These are phyloP conservation scores for Rosellinia necatrix DNA, from an alignment of 2,329 filamentous ascomycete species.

Conservation along the genomic window DNA sequence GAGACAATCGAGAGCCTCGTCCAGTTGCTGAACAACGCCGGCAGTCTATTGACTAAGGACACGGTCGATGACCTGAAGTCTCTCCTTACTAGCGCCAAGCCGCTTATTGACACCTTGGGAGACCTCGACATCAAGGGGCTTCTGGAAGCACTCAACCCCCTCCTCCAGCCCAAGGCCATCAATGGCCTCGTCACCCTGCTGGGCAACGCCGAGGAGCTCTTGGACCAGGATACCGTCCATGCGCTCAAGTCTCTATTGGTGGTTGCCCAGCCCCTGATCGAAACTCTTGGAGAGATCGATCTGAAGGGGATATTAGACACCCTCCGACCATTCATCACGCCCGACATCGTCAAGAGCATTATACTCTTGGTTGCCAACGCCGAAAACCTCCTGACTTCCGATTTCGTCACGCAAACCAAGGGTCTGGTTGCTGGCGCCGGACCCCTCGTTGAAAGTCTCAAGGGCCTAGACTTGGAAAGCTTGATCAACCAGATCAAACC, in stretches of 20 bases:
- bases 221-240: conserved; percentile 37
- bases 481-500: conserved; percentile 32
- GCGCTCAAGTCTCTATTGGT: conserved; percentile 37
- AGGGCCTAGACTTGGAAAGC: conserved; percentile 40
- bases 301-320: conserved; percentile 42
- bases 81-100: conserved; percentile 18
- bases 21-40: conserved; percentile 24
- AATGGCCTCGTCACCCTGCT: conserved; percentile 39
- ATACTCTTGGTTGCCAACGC: conserved; percentile 44
- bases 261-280: conserved; percentile 42
- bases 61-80: conserved; percentile 26
- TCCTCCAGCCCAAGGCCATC: conserved; percentile 41
- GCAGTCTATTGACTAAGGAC: conserved; percentile 22
- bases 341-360: conserved; percentile 37
- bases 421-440: conserved; percentile 33
- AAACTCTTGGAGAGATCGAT: conserved; percentile 41
- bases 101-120: conserved; percentile 21
- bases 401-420: conserved; percentile 36
- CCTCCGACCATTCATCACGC: conserved; percentile 42
- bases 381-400: conserved; percentile 42
- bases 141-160: conserved; percentile 42
- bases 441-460: conserved; percentile 41
- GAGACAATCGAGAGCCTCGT: conserved; percentile 26
- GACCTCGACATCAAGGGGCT: conserved; percentile 38
- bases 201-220: conserved; percentile 38